Percentiles rank a stretch among this genome's conserved stretches.
phyloP scores from a whole-genome alignment of 2,329 filamentous ascomycete genomes.

The Beauveria sp. region DNA sequence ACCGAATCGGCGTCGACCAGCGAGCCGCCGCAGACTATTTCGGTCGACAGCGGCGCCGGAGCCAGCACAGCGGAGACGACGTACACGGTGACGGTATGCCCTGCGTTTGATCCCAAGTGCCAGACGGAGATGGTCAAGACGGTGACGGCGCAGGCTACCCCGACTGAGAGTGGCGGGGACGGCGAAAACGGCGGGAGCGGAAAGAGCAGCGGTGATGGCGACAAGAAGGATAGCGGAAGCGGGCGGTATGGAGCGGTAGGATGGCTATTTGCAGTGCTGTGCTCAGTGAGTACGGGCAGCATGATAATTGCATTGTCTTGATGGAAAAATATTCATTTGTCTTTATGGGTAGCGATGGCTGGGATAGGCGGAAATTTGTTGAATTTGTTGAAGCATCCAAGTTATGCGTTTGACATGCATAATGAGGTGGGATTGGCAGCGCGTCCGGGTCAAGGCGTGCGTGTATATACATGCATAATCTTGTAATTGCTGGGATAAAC shows the following conservation, averaged over 20 bases:
- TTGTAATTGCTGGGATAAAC: too few relatives aligned
- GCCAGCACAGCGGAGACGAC: constrained; percentile 18
- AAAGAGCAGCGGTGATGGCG: not conserved
- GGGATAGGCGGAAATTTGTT: not conserved
- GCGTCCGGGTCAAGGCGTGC: too few relatives aligned
- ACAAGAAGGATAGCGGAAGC: not conserved
- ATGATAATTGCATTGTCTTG: not conserved
- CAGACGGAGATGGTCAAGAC: constrained; percentile 21
- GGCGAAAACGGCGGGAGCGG: constrained; percentile 10
- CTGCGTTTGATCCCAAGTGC: constrained; percentile 17
- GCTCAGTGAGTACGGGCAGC: not conserved
- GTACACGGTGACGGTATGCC: constrained; percentile 23
- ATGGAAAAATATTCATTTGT: not conserved
- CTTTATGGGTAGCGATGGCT: not conserved
- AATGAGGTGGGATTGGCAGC: too few relatives aligned
- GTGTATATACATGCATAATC: too few relatives aligned
- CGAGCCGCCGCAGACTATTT: not conserved
- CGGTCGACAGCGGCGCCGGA: not conserved
- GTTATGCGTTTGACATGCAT: too few relatives aligned
- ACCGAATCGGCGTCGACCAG: not conserved
- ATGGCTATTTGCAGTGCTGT: constrained; percentile 2
- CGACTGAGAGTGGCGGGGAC: constrained; percentile 13
- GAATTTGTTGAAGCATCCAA: too few relatives aligned
- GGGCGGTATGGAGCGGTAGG: not conserved
- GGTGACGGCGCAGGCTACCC: constrained; percentile 13